These are phyloP conservation scores for Sclerotiophoma versabilis DNA, from an alignment of 2,329 filamentous ascomycete genomes.

Conservation along the genomic window DNA sequence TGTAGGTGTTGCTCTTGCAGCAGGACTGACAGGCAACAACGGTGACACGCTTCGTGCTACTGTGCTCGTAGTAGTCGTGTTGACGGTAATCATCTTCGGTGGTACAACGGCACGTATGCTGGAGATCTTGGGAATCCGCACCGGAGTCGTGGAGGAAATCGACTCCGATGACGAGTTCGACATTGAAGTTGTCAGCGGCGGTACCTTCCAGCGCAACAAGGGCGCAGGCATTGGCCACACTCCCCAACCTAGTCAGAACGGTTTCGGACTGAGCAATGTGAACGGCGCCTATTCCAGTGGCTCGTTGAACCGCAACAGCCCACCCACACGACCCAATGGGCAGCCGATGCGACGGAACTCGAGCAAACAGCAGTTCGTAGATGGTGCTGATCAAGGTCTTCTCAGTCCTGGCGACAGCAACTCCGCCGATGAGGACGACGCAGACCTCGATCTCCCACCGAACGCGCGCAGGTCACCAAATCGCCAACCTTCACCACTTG, in stretches of 20 bases:
- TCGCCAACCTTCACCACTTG: conserved; percentile 41
- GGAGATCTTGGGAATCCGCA: conserved; percentile 95
- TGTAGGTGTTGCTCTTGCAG: conserved; percentile 92
- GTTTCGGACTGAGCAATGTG: conserved; percentile 62
- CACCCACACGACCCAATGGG: conserved; percentile 49
- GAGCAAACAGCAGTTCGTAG: conserved; percentile 55
- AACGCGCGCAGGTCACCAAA: conserved; percentile 58
- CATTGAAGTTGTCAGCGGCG: conserved; percentile 75
- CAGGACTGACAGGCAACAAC: conserved; percentile 83
- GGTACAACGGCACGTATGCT: conserved; percentile 97
- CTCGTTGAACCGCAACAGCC: conserved; percentile 59
- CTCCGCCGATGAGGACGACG: conserved; percentile 60
- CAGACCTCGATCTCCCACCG: conserved; percentile 68
- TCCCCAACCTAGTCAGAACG: conserved; percentile 64
- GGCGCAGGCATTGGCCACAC: conserved; percentile 79
- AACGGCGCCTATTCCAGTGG: conserved; percentile 64
- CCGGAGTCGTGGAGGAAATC: conserved; percentile 94
- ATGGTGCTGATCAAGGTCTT: conserved; percentile 62
- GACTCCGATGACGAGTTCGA: conserved; percentile 99
- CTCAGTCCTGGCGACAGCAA: conserved; percentile 58
- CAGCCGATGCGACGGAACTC: conserved; percentile 61
- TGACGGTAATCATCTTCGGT: conserved; percentile 98
- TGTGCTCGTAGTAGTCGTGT: conserved; percentile 94
- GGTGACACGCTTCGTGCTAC: conserved; percentile 86
- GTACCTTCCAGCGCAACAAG: conserved; percentile 80